These are phyloP conservation scores for Cercospora sojina DNA, from an alignment of 2,329 filamentous ascomycete genomes.

Conservation along the genomic window DNA sequence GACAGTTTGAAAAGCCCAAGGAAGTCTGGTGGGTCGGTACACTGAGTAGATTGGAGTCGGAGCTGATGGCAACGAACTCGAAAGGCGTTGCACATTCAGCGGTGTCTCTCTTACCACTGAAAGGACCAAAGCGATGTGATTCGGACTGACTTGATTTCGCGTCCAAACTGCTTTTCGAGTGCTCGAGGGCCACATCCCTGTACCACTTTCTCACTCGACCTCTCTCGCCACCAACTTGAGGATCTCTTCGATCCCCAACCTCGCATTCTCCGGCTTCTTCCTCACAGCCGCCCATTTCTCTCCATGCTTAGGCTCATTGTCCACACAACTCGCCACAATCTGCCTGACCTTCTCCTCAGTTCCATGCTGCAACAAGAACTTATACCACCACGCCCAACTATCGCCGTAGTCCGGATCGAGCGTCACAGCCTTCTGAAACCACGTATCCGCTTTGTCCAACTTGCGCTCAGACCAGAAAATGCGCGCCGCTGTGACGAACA, in stretches of 20 bases:
- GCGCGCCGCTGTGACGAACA: slow-evolving; percentile 88
- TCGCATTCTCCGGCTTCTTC: slow-evolving; percentile 81
- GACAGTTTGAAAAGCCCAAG: too few species aligned
- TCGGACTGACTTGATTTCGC: too few species aligned
- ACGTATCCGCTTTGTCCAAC: slow-evolving; percentile 89
- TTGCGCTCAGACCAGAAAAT: slow-evolving; percentile 95
- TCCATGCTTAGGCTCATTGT: slow-evolving; percentile 86
- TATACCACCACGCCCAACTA: slow-evolving; percentile 97
- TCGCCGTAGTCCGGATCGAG: slow-evolving; percentile 85
- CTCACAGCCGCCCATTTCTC: slow-evolving; percentile 85
- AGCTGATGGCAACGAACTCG: neutral
- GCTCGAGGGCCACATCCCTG: neutral
- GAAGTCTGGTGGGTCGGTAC: neutral
- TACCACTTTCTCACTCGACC: neutral
- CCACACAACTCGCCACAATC: slow-evolving; percentile 74
- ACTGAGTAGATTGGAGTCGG: neutral
- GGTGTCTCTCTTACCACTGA: neutral
- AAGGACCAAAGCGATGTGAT: neutral
- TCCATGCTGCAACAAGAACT: slow-evolving; percentile 87
- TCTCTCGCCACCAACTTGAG: slow-evolving; percentile 70
- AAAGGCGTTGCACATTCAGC: neutral
- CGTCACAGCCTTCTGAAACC: slow-evolving; percentile 95
- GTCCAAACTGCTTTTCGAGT: neutral
- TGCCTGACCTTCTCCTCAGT: slow-evolving; percentile 90
- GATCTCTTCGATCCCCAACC: slow-evolving; percentile 74